A percentile compares a stretch with the other conserved stretches of the same genome.
Conservation (phyloP, 371 early-diverging fungal genomes). For the Apophysomyces ossiformis region DNA sequence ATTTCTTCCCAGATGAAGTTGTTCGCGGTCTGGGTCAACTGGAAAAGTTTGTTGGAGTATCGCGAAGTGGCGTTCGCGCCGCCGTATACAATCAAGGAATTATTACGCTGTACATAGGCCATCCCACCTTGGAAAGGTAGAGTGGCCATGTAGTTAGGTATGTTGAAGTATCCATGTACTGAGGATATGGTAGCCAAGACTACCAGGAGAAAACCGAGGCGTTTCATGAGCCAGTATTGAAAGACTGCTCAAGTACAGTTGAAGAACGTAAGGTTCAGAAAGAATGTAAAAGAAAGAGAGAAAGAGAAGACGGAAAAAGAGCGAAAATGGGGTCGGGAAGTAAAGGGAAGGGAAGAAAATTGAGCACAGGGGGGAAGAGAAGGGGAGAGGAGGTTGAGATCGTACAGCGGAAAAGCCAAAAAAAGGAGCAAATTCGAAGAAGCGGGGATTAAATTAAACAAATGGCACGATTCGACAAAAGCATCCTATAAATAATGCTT, state of each 20-base stretch:
- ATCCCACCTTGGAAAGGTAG: constrained; percentile 37
- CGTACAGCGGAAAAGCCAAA: too few species aligned
- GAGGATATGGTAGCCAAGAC: constrained; percentile 2
- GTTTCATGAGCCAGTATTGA: constrained; percentile 5
- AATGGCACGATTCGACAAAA: too few species aligned
- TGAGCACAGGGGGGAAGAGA: background rate
- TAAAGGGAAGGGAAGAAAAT: background rate
- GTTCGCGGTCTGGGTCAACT: constrained; percentile 23
- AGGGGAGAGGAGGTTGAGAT: background rate
- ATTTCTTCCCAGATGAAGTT: constrained; percentile 27
- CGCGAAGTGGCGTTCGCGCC: constrained; percentile 32
- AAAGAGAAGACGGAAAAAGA: background rate
- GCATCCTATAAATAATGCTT: too few species aligned
- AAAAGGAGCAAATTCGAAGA: too few species aligned
- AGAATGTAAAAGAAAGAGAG: background rate
- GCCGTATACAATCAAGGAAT: constrained; percentile 37
- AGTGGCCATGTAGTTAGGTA: constrained; percentile 19
- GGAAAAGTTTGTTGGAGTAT: constrained; percentile 29
- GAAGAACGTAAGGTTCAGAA: background rate
- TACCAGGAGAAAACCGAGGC: constrained; percentile 6
- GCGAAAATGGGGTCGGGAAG: background rate
- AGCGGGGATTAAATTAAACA: too few species aligned
- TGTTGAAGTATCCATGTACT: constrained; percentile 29
- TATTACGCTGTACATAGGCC: constrained; percentile 28
- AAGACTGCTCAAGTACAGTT: background rate